Evolutionary conservation across 73 alveolate species (phyloP).

Genomic region (Tetrahymena elliotti): DNA sequence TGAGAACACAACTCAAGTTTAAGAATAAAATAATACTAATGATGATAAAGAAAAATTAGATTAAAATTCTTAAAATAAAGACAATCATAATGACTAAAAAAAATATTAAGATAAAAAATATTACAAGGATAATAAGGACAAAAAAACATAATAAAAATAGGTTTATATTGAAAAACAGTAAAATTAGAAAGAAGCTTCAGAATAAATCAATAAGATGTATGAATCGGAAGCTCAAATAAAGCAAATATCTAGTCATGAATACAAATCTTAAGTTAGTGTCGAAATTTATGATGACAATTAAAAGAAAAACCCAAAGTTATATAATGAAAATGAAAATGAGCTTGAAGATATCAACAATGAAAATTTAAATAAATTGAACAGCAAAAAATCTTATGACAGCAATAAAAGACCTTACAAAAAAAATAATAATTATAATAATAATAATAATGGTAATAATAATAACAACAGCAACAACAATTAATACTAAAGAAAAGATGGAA

Average conservation of each 20-base stretch:
- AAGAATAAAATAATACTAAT: neutral
- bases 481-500: neutral
- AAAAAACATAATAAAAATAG: neutral
- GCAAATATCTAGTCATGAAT: neutral
- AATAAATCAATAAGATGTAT: neutral
- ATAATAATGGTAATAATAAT: too few species aligned
- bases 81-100: neutral
- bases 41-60: neutral
- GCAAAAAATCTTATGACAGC: neutral
- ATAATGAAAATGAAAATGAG: neutral
- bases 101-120: neutral
- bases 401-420: neutral
- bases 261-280: neutral
- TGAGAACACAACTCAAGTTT: neutral
- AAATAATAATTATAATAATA: too few species aligned
- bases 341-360: neutral
- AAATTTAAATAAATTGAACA: neutral
- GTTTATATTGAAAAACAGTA: neutral
- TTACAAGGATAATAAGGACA: neutral
- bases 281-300: neutral
- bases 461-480: neutral
- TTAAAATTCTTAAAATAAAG: neutral
- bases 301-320: neutral
- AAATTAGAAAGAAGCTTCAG: neutral
- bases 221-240: neutral